A percentile compares a stretch with the other conserved stretches of the same genome.
These are phyloP conservation scores for Aquilaria agallochum DNA, from an alignment of 441 rosid species.

Conservation along the genomic window DNA sequence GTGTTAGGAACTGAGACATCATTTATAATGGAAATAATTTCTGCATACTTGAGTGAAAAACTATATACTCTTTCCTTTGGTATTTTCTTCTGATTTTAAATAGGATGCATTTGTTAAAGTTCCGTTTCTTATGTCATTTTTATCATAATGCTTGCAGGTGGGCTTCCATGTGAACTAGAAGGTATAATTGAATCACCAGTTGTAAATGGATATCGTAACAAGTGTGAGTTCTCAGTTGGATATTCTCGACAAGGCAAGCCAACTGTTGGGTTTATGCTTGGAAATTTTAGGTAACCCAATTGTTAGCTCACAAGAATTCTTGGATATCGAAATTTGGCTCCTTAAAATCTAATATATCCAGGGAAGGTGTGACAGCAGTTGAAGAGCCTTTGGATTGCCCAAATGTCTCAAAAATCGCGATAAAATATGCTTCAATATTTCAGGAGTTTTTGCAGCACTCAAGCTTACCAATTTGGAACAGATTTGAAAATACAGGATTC, in stretches of 20 bases:
- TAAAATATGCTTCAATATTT: conserved; percentile 71
- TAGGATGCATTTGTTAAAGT: too few species aligned
- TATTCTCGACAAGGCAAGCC: conserved; percentile 75
- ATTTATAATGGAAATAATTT: too few species aligned
- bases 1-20: too few species aligned
- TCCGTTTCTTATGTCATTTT: neutral
- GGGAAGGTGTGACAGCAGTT: conserved; percentile 96
- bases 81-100: too few species aligned
- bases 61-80: too few species aligned
- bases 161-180: conserved; percentile 83
- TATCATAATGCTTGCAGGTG: conserved; percentile 42
- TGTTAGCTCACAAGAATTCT: conserved; percentile 10
- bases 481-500: conserved; percentile 81
- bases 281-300: conserved; percentile 72
- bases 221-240: conserved; percentile 97
- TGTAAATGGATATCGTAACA: conserved; percentile 85
- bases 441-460: conserved; percentile 76
- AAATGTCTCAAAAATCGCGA: conserved; percentile 74
- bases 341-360: conserved; percentile 30
- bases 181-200: conserved; percentile 84
- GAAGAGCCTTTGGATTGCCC: conserved; percentile 90
- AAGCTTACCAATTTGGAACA: conserved; percentile 82
- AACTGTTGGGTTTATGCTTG: conserved; percentile 90
- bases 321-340: conserved; percentile 6
- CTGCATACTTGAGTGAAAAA: too few species aligned